These are phyloP conservation scores for Zizania latifolia DNA, from an alignment of 176 grass and related monocot species.

Conservation along the genomic window DNA sequence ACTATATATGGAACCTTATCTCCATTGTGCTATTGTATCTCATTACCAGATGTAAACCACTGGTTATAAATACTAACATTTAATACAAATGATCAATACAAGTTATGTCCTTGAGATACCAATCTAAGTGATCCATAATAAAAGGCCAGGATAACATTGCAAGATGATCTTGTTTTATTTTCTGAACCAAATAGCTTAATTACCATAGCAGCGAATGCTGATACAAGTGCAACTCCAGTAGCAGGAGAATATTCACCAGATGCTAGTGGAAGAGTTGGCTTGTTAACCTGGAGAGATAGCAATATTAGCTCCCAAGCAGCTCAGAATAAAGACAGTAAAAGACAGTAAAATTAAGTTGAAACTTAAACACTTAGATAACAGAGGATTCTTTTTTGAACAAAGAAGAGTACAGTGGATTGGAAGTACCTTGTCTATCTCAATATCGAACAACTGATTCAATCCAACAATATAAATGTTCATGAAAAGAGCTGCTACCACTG, in stretches of 20 bases:
- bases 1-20: not conserved
- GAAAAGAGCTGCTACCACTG: constrained; percentile 77
- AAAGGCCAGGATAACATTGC: not conserved
- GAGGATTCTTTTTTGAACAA: not conserved
- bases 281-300: constrained; percentile 62
- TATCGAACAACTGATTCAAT: constrained; percentile 88
- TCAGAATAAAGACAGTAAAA: constrained; percentile 11
- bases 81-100: not conserved
- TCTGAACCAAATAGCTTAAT: not conserved
- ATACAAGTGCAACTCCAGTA: constrained; percentile 74
- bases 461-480: constrained; percentile 99
- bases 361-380: not conserved
- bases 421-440: constrained; percentile 95
- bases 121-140: not conserved
- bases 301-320: constrained; percentile 22
- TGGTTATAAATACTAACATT: not conserved
- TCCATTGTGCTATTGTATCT: not conserved
- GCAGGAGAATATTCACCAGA: constrained; percentile 83
- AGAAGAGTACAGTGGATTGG: not conserved
- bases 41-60: not conserved
- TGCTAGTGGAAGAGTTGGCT: constrained; percentile 89
- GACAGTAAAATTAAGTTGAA: not conserved
- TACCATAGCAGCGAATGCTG: constrained; percentile 77
- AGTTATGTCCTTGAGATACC: not conserved
- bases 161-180: not conserved